Conservation (phyloP, 768 basidiomycete genomes). For the Phallus indusiatus region DNA sequence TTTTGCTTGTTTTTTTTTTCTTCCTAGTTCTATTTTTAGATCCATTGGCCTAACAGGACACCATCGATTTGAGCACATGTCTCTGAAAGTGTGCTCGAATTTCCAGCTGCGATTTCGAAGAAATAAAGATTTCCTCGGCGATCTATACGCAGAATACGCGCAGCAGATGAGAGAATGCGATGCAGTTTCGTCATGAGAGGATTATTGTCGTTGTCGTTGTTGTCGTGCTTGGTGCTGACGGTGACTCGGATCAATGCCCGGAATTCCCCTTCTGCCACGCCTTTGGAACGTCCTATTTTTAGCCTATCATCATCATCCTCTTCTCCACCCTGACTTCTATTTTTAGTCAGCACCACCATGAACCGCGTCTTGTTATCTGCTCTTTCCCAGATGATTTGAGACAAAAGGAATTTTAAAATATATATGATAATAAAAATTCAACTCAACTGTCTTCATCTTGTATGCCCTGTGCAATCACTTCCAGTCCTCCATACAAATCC, state of each 20-base stretch:
- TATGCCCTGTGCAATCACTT: constrained; percentile 51
- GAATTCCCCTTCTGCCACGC: constrained; percentile 19
- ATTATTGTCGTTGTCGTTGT: constrained; percentile 6
- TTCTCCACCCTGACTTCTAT: too few species aligned
- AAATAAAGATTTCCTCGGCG: neutral
- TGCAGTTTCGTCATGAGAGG: constrained; percentile 2
- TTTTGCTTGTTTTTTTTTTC: too few species aligned
- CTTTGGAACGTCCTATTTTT: constrained; percentile 50
- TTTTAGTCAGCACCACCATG: neutral
- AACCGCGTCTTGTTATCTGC: constrained; percentile 2
- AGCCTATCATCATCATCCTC: constrained; percentile 39
- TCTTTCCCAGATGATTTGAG: neutral
- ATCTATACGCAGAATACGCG: neutral
- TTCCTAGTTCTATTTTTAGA: neutral
- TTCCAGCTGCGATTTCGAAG: neutral
- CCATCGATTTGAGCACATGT: neutral
- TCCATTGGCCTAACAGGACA: neutral
- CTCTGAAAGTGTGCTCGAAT: neutral
- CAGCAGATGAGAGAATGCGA: neutral
- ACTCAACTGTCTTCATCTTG: constrained; percentile 47
- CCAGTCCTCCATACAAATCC: constrained; percentile 49
- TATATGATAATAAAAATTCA: constrained; percentile 4
- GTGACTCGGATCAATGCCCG: constrained; percentile 32
- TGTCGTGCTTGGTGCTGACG: constrained; percentile 9
- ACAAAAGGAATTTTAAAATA: neutral